Conservation (phyloP, 2,329 filamentous ascomycete species). For the Calonectria leucothoes region DNA sequence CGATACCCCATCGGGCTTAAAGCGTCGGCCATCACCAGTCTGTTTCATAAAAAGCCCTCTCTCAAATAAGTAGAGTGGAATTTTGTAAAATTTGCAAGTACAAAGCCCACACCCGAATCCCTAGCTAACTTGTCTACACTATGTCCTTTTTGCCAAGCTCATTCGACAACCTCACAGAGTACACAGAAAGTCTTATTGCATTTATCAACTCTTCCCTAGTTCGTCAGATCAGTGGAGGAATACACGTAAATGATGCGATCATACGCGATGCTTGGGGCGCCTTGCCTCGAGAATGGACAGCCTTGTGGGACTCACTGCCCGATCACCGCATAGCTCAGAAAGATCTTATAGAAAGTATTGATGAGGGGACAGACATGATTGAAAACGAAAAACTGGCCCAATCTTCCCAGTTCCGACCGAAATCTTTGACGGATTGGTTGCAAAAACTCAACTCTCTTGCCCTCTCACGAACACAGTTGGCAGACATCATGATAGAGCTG, state of each 20-base stretch:
- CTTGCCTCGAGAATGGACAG: conserved; percentile 45
- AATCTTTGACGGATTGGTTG: conserved; percentile 40
- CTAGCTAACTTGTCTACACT: not conserved
- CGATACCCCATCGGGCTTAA: not conserved
- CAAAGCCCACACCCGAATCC: not conserved
- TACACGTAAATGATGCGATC: conserved; percentile 49
- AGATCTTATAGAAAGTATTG: conserved; percentile 38
- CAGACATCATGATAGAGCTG: conserved; percentile 24
- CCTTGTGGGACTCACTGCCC: conserved; percentile 42
- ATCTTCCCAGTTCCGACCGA: conserved; percentile 19
- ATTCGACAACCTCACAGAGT: conserved; percentile 30
- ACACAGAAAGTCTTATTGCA: conserved; percentile 34
- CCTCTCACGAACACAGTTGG: conserved; percentile 35
- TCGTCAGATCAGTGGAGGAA: conserved; percentile 47
- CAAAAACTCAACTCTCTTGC: conserved; percentile 36
- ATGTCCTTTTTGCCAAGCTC: conserved; percentile 30
- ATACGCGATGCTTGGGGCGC: conserved; percentile 44
- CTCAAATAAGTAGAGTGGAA: not conserved
- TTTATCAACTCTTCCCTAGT: conserved; percentile 44
- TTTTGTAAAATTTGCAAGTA: not conserved
- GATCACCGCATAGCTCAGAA: conserved; percentile 45
- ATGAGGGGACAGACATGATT: conserved; percentile 30
- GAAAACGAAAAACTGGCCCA: conserved; percentile 20
- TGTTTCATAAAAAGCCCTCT: not conserved
- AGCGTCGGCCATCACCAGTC: not conserved